These are phyloP conservation scores for Globisporangium irregulare DNA, from an alignment of 352 stramenopile genomes.

Conservation along the genomic window DNA sequence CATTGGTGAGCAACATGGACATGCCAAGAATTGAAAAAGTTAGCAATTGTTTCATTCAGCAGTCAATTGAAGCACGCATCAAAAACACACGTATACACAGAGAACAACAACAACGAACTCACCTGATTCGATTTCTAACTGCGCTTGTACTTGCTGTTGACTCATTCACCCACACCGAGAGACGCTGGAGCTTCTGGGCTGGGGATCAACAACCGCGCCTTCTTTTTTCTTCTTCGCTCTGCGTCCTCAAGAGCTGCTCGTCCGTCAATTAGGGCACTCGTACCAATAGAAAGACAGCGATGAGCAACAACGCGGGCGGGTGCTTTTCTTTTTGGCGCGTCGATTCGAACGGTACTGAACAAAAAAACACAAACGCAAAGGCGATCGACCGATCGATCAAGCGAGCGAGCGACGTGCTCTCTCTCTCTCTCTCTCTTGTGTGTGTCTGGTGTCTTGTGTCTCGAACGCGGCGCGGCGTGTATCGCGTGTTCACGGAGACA, in stretches of 20 bases:
- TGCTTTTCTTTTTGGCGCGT: conserved; percentile 1
- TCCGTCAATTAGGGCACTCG: background rate
- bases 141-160: conserved; percentile 13
- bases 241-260: background rate
- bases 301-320: background rate
- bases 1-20: background rate
- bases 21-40: background rate
- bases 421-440: background rate
- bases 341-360: background rate
- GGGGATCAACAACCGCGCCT: background rate
- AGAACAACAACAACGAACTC: background rate
- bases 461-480: too few relatives aligned
- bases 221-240: background rate
- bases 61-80: background rate
- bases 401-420: background rate
- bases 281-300: background rate
- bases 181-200: background rate
- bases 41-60: background rate
- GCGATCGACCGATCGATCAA: background rate
- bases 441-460: background rate
- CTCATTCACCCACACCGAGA: conserved; percentile 14
- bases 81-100: background rate
- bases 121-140: conserved; percentile 15
- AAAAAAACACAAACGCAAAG: background rate
- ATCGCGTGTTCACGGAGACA: background rate